A percentile compares a stretch with the other conserved stretches of the same genome.
Evolutionary conservation across 352 stramenopile genomes (phyloP).

Genomic region (Pythium monospermum): DNA sequence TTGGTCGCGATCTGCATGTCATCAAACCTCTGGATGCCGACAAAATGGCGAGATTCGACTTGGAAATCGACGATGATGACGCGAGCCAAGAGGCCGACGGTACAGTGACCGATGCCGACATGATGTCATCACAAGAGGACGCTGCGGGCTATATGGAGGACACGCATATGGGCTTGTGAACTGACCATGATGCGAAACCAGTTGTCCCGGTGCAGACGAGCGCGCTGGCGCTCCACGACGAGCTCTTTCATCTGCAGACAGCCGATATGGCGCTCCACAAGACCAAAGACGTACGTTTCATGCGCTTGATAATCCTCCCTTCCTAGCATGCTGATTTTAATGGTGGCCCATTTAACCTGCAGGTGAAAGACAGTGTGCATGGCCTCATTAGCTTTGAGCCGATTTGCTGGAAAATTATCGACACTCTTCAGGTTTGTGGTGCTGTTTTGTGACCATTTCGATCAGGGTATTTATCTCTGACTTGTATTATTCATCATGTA

Average conservation of each 20-base stretch:
- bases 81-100: conserved; percentile 16
- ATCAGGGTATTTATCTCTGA: background rate
- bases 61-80: conserved; percentile 19
- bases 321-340: too few species aligned
- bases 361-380: conserved; percentile 83
- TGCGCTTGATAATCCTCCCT: too few species aligned
- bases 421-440: conserved; percentile 55
- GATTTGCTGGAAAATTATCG: conserved; percentile 78
- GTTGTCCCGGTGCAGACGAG: conserved; percentile 1
- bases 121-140: conserved; percentile 58
- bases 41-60: background rate
- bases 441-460: background rate
- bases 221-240: too few species aligned
- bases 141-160: conserved; percentile 7
- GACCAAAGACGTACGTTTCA: conserved; percentile 53
- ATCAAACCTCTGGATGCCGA: conserved; percentile 5
- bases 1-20: conserved; percentile 1
- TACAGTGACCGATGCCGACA: conserved; percentile 51
- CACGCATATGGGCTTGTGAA: conserved; percentile 1
- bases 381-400: conserved; percentile 74
- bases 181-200: conserved; percentile 14
- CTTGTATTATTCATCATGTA: background rate
- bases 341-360: background rate
- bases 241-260: conserved; percentile 1
- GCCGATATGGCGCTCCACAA: conserved; percentile 24